Percentiles rank a stretch among this genome's conserved stretches.
phyloP scores from a whole-genome alignment of 164 flowering plant species.

The Annona squamosa region DNA sequence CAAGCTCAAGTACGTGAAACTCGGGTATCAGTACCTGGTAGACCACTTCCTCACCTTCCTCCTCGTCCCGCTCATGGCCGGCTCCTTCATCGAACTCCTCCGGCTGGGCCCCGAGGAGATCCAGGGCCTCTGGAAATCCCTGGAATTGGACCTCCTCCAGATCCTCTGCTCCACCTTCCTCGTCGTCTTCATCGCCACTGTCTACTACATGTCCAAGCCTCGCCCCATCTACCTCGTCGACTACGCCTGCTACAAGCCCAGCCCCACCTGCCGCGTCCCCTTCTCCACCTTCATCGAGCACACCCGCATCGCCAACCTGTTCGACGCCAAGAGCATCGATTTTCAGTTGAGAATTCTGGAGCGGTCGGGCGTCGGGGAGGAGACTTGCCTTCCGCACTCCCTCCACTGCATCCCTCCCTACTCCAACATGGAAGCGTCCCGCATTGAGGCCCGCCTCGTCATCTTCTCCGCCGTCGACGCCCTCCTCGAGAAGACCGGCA shows the following conservation, averaged over 20 bases:
- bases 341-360: constrained; percentile 17
- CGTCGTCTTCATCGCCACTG: constrained; percentile 10
- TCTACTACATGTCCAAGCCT: constrained; percentile 11
- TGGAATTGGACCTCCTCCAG: constrained; percentile 12
- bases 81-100: constrained; percentile 1
- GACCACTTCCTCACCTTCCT: constrained; percentile 15
- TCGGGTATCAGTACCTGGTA: constrained; percentile 15
- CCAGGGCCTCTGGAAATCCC: constrained; percentile 1
- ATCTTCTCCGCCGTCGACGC: constrained; percentile 17
- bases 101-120: constrained; percentile 11
- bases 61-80: constrained; percentile 14
- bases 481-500: constrained; percentile 1
- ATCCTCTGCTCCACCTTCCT: constrained; percentile 9
- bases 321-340: constrained; percentile 12
- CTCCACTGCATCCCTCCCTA: constrained; percentile 15
- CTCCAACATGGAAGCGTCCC: constrained; percentile 9
- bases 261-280: constrained; percentile 15
- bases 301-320: background rate
- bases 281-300: constrained; percentile 16
- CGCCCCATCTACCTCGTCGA: constrained; percentile 15
- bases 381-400: constrained; percentile 14
- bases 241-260: constrained; percentile 26
- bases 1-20: constrained; percentile 20
- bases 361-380: constrained; percentile 20
- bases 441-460: constrained; percentile 11